A percentile compares a stretch with the other conserved stretches of the same genome.
These are phyloP conservation scores for Platanthera guangdongensis DNA, from an alignment of 106 monocot genomes.

Conservation along the genomic window DNA sequence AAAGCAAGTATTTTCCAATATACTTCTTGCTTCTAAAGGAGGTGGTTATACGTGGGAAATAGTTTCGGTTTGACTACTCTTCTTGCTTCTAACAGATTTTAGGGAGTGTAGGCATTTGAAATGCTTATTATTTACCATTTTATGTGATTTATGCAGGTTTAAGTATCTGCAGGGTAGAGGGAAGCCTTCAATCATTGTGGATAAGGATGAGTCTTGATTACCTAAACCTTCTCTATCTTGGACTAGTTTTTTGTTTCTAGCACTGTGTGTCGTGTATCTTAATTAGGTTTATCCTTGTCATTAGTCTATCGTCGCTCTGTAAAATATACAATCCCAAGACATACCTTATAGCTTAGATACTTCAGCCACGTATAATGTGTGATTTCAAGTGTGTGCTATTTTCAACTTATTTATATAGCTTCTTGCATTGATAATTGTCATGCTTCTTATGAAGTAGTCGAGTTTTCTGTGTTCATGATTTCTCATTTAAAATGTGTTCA, in stretches of 20 bases:
- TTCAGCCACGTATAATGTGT: too few relatives aligned
- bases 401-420: not conserved
- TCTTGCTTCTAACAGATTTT: not conserved
- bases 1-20: too few relatives aligned
- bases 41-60: conserved; percentile 92
- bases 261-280: not conserved
- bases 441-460: not conserved
- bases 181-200: conserved; percentile 56
- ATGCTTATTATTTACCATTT: not conserved
- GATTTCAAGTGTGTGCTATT: not conserved
- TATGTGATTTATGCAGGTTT: conserved; percentile 44
- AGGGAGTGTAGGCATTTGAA: not conserved
- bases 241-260: not conserved
- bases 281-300: not conserved
- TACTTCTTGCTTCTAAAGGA: conserved; percentile 34
- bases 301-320: too few relatives aligned
- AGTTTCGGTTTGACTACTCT: conserved; percentile 42
- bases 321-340: too few relatives aligned
- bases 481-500: not conserved
- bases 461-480: not conserved
- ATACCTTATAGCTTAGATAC: too few relatives aligned
- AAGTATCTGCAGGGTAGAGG: conserved; percentile 70
- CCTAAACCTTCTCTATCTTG: conserved; percentile 20
- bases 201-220: conserved; percentile 78
- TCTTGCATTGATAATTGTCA: not conserved